Conservation (phyloP, 768 basidiomycete genomes). For the Lyophyllum atratum region DNA sequence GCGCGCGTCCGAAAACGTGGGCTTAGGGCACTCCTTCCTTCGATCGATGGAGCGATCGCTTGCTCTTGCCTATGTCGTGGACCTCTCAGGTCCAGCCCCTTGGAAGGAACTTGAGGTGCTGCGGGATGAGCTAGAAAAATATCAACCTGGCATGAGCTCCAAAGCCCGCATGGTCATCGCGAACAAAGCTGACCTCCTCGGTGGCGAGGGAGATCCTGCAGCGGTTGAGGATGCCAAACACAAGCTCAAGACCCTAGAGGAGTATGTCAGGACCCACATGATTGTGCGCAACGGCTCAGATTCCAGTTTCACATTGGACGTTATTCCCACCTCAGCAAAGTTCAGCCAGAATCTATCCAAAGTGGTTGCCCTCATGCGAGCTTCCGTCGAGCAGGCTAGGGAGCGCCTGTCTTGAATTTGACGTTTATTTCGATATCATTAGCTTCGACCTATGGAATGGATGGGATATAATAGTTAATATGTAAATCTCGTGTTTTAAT, state of each 20-base stretch:
- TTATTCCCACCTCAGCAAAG: slow-evolving; percentile 87
- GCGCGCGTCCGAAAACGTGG: slow-evolving; percentile 84
- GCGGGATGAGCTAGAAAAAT: slow-evolving; percentile 80
- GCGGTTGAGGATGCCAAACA: slow-evolving; percentile 54
- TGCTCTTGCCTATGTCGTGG: slow-evolving; percentile 91
- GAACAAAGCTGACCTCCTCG: slow-evolving; percentile 93
- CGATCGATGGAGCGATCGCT: slow-evolving; percentile 91
- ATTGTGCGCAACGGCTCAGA: slow-evolving; percentile 15
- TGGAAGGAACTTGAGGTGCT: slow-evolving; percentile 77
- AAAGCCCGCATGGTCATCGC: slow-evolving; percentile 84
- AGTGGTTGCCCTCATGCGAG: slow-evolving; percentile 67
- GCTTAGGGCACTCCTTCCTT: slow-evolving; percentile 92
- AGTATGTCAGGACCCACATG: slow-evolving; percentile 55
- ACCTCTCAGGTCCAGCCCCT: slow-evolving; percentile 73
- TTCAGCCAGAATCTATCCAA: slow-evolving; percentile 77
- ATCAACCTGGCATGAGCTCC: slow-evolving; percentile 74
- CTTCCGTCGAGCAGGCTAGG: slow-evolving; percentile 55
- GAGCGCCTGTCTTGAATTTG: background rate
- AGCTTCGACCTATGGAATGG: background rate
- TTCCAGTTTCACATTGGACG: slow-evolving; percentile 49
- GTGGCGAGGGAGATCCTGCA: slow-evolving; percentile 43
- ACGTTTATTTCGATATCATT: background rate
- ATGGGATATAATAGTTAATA: background rate
- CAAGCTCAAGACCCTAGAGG: slow-evolving; percentile 59
- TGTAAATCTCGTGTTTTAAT: background rate